phyloP scores from a whole-genome alignment of 345 rosid genomes.

The Populus ilicifolia region DNA sequence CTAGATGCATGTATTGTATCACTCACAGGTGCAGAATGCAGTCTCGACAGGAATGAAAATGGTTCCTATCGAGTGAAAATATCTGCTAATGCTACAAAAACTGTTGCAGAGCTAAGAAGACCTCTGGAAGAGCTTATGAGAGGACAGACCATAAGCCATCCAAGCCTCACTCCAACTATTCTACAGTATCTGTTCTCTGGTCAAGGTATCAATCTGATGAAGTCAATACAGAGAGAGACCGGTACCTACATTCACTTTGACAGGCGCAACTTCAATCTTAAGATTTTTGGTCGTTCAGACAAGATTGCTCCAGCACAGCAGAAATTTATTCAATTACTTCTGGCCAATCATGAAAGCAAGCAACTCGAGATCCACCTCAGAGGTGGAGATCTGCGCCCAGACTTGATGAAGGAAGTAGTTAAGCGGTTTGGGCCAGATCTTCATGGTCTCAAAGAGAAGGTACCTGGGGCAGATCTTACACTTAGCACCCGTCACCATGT shows the following conservation, averaged over 20 bases:
- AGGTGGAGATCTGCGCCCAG: constrained; percentile 53
- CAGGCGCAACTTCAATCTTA: constrained; percentile 39
- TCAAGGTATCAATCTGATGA: constrained; percentile 53
- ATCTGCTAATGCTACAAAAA: constrained; percentile 68
- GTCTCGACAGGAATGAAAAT: constrained; percentile 33
- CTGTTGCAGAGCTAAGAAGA: constrained; percentile 70
- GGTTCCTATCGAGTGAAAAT: constrained; percentile 60
- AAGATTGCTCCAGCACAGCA: constrained; percentile 46
- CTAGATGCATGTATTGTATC: background rate
- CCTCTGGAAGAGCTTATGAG: constrained; percentile 72
- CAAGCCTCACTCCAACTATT: constrained; percentile 47
- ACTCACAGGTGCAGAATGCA: constrained; percentile 51
- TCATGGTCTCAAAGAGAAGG: constrained; percentile 52
- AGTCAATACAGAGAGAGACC: constrained; percentile 53
- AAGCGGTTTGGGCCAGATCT: constrained; percentile 75
- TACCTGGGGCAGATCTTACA: constrained; percentile 54
- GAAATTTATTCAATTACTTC: constrained; percentile 51
- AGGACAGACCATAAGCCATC: constrained; percentile 55
- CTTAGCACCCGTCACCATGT: constrained; percentile 56
- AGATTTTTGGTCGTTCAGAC: constrained; percentile 55
- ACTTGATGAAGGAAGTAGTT: constrained; percentile 58
- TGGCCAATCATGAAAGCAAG: constrained; percentile 48
- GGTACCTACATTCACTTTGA: constrained; percentile 59
- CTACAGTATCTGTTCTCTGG: constrained; percentile 56
- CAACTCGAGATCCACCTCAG: constrained; percentile 63